These are phyloP conservation scores for Hamigera avellanea DNA, from an alignment of 495 filamentous ascomycete genomes.

Conservation along the genomic window DNA sequence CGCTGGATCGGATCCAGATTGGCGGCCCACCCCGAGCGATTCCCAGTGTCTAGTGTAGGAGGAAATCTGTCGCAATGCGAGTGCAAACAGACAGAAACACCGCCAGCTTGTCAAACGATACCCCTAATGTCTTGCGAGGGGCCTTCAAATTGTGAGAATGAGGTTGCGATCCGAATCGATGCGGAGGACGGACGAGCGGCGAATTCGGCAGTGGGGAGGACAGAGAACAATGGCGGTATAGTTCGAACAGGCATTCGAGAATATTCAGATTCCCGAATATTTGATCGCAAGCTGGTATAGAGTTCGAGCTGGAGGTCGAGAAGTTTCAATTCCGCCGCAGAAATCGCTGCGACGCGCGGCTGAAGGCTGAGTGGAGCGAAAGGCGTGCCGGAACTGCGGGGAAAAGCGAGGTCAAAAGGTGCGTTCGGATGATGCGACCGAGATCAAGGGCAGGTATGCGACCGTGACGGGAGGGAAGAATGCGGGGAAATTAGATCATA, in stretches of 20 bases:
- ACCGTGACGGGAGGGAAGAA: neutral
- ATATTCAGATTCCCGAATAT: no score
- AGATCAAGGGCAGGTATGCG: neutral
- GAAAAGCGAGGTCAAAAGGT: neutral
- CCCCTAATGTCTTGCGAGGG: no score
- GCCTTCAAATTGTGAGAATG: no score
- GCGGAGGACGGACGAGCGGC: no score
- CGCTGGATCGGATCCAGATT: slow-evolving; percentile 9
- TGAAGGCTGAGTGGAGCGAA: slow-evolving; percentile 1
- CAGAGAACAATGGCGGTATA: no score
- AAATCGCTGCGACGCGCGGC: no score
- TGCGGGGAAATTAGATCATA: slow-evolving; percentile 1
- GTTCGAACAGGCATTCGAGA: no score
- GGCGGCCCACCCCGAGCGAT: slow-evolving; percentile 1
- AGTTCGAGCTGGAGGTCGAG: neutral
- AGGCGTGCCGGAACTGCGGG: slow-evolving; percentile 5
- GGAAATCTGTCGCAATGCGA: neutral
- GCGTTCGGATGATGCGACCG: neutral
- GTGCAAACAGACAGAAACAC: no score
- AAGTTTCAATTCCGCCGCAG: neutral
- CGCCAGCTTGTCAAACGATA: no score
- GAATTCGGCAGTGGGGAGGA: no score
- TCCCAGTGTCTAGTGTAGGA: neutral
- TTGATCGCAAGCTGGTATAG: no score
- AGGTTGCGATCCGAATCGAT: no score